Base-by-base conservation (phyloP, 116 monocot genomes). In the Iris pallida region DNA sequence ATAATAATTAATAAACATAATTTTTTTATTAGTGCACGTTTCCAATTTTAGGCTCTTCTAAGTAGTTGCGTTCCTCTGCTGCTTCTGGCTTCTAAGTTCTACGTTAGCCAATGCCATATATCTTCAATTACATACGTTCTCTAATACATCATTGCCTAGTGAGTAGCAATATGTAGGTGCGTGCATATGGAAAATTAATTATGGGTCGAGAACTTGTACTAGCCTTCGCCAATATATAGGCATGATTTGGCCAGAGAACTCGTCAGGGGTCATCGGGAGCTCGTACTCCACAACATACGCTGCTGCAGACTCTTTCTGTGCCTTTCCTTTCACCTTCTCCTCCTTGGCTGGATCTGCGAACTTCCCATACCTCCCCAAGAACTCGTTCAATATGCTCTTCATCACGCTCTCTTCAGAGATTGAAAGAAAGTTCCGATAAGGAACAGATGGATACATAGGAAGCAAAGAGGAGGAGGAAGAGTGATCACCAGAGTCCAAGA, bases 271-370 rank as follows among this genome's bases (percentile, higher is more conserved):
- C 45, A 92, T 40, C 8, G 88, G 85, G 58, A 92, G 78, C 49
- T 68, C 76, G 20, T 88, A 92, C 61, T 92, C 92, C 20, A 18
- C 53, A n/a, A 88, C 83, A 49, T 88, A 85, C 42, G 53, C 80
- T 16, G 81, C 73, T 6, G 91, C 78, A 4, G 88, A 73, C 55
- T 85, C 85, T 76, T 74, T 78, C 48, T 85, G 81, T 77, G 88
- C 83, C 79, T 85, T 74, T 18, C 85, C 88, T 54, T 85, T 10
- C 68, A 85, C 73, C 75, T 58, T 83, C 72, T 76, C 63, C 72
- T 88, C 92, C 49, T 78, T 88, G 65, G 74, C 83, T 4, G 69
- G 55, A 65, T 85, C 91, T 71, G 78, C 47, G 11, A 72, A 80
- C 71, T 84, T 82, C 43, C 85, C 91, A 62, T 91, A 80, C 57